phyloP scores from a whole-genome alignment of 192 early-diverging fungal species.

The Entomortierella beljakovae region DNA sequence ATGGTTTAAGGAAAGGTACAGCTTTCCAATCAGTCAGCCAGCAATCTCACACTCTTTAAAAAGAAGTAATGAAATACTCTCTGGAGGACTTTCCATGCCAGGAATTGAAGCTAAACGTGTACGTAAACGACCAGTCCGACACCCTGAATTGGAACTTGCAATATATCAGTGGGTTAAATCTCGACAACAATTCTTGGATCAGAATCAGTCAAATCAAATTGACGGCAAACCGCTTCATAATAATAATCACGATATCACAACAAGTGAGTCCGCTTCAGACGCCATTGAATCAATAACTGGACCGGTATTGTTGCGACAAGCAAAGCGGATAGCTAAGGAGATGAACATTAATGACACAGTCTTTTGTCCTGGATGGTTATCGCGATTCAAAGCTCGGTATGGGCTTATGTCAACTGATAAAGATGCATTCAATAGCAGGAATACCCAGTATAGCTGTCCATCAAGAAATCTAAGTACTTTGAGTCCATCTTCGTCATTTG shows the following conservation, averaged over 20 bases:
- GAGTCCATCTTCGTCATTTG: not conserved
- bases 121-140: constrained; percentile 37
- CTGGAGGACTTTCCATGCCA: constrained; percentile 6
- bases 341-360: constrained; percentile 40
- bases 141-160: constrained; percentile 37
- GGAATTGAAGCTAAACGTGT: constrained; percentile 32
- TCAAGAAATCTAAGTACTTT: not conserved
- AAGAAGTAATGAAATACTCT: constrained; percentile 25
- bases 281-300: constrained; percentile 30
- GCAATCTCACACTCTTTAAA: constrained; percentile 45
- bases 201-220: too few species aligned
- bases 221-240: too few species aligned
- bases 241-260: not conserved
- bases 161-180: constrained; percentile 38
- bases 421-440: not conserved
- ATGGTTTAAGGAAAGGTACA: constrained; percentile 32
- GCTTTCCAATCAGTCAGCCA: constrained; percentile 32
- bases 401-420: constrained; percentile 8
- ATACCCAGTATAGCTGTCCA: not conserved
- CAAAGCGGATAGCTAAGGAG: constrained; percentile 34
- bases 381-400: constrained; percentile 41
- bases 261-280: not conserved
- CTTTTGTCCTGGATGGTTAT: constrained; percentile 46
- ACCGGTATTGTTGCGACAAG: constrained; percentile 22
- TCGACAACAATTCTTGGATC: constrained; percentile 13